These are phyloP conservation scores for Epichloe amarillans DNA, from an alignment of 2,329 filamentous ascomycete genomes.

Conservation along the genomic window DNA sequence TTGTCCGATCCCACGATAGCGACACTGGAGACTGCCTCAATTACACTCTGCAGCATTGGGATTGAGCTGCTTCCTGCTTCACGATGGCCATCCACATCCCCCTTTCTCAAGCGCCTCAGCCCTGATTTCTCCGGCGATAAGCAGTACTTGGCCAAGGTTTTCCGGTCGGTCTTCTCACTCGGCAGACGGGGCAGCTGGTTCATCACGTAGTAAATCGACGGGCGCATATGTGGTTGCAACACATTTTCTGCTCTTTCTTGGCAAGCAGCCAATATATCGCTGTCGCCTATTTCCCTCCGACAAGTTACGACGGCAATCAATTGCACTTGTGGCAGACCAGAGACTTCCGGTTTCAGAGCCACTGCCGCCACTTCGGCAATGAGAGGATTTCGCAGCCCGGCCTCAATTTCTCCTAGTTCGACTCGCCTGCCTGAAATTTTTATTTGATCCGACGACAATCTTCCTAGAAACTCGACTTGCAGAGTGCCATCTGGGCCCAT, in stretches of 20 bases:
- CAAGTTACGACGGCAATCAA: background rate
- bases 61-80: background rate
- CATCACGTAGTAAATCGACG: slow-evolving; percentile 36
- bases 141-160: slow-evolving; percentile 9
- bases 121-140: background rate
- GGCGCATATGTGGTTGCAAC: slow-evolving; percentile 49
- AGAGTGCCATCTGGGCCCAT: slow-evolving; percentile 48
- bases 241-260: slow-evolving; percentile 11
- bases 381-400: slow-evolving; percentile 13
- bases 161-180: slow-evolving; percentile 49
- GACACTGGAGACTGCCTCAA: background rate
- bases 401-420: slow-evolving; percentile 57
- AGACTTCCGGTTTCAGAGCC: background rate
- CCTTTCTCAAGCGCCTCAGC: background rate
- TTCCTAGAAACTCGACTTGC: slow-evolving; percentile 43
- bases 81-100: background rate
- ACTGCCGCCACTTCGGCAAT: background rate
- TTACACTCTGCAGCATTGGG: background rate
- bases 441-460: slow-evolving; percentile 54
- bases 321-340: background rate
- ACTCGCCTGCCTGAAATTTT: slow-evolving; percentile 64
- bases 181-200: slow-evolving; percentile 40
- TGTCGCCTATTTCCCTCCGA: background rate
- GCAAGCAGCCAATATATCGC: background rate
- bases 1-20: background rate